Evolutionary conservation across 202 grass and related monocot species (phyloP).

Genomic region (Panicum virgatum): DNA sequence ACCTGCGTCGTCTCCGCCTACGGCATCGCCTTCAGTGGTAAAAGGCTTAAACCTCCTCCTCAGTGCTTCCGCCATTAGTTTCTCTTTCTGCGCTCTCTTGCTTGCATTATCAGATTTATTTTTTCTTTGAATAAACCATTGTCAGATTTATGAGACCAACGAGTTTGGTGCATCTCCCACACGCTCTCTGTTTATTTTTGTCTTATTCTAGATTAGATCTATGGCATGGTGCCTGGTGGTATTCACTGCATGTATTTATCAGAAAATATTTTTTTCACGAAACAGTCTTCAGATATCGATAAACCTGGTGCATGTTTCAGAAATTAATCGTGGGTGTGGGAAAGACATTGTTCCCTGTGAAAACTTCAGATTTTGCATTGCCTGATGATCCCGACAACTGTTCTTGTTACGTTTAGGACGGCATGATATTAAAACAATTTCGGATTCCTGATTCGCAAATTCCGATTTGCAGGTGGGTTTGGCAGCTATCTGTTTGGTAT

Average conservation of each 20-base stretch:
- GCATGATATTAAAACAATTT: neutral
- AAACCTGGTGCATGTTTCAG: neutral
- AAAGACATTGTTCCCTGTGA: neutral
- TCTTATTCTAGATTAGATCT: constrained; percentile 14
- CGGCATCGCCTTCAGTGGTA: constrained; percentile 63
- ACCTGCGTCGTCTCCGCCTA: constrained; percentile 87
- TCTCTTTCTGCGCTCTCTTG: neutral
- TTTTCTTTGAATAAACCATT: too few species aligned
- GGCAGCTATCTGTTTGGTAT: constrained; percentile 73
- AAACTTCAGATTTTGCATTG: neutral
- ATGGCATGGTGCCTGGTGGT: neutral
- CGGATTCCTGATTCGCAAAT: neutral
- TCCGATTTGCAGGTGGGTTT: constrained; percentile 63
- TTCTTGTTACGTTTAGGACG: neutral
- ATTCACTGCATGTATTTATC: neutral
- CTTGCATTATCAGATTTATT: too few species aligned
- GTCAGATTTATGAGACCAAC: neutral
- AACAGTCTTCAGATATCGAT: neutral
- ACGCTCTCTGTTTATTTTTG: neutral
- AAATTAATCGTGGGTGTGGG: neutral
- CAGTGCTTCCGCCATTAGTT: neutral
- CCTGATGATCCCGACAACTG: neutral
- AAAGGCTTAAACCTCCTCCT: neutral
- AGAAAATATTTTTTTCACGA: neutral
- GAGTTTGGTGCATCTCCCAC: neutral